These are phyloP conservation scores for Teratosphaeria destructans DNA, from an alignment of 2,329 filamentous ascomycete genomes.

Conservation along the genomic window DNA sequence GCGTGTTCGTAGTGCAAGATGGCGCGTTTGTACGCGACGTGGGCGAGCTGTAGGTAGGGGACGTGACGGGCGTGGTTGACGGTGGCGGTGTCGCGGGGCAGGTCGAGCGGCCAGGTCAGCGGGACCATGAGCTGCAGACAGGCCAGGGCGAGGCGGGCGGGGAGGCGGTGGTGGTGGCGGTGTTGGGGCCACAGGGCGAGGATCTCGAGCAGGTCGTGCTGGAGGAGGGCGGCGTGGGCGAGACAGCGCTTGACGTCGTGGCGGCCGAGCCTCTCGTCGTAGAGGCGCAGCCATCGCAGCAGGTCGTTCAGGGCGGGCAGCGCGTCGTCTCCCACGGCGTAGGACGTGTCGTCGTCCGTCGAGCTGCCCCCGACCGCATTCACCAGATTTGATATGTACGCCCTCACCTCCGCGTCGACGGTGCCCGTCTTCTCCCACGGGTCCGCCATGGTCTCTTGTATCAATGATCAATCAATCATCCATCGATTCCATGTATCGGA, in stretches of 20 bases:
- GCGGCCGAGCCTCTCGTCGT: slow-evolving; percentile 69
- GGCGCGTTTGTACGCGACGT: slow-evolving; percentile 79
- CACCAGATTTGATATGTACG: slow-evolving; percentile 85
- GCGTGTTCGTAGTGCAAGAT: slow-evolving; percentile 75
- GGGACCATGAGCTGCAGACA: slow-evolving; percentile 86
- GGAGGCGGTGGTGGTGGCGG: slow-evolving; percentile 61
- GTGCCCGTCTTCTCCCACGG: slow-evolving; percentile 21
- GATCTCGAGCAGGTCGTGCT: slow-evolving; percentile 82
- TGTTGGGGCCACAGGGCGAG: slow-evolving; percentile 71
- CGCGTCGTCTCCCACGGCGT: slow-evolving; percentile 86
- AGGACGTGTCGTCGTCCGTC: slow-evolving; percentile 36
- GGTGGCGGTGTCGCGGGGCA: slow-evolving; percentile 69
- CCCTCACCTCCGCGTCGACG: slow-evolving; percentile 85
- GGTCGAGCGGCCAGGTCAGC: slow-evolving; percentile 86
- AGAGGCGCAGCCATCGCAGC: slow-evolving; percentile 83
- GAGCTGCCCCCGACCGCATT: slow-evolving; percentile 57
- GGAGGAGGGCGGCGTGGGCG: slow-evolving; percentile 83
- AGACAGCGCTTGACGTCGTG: slow-evolving; percentile 91
- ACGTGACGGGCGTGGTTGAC: slow-evolving; percentile 87
- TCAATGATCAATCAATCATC: neutral
- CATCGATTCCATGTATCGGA: neutral
- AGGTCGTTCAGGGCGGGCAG: slow-evolving; percentile 85
- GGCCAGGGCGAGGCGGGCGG: slow-evolving; percentile 68
- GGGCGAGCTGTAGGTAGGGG: slow-evolving; percentile 77
- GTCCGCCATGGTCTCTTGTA: slow-evolving; percentile 13